Evolutionary conservation across 164 flowering plant genomes (phyloP).

Genomic region (Magnolia kwangsiensis): DNA sequence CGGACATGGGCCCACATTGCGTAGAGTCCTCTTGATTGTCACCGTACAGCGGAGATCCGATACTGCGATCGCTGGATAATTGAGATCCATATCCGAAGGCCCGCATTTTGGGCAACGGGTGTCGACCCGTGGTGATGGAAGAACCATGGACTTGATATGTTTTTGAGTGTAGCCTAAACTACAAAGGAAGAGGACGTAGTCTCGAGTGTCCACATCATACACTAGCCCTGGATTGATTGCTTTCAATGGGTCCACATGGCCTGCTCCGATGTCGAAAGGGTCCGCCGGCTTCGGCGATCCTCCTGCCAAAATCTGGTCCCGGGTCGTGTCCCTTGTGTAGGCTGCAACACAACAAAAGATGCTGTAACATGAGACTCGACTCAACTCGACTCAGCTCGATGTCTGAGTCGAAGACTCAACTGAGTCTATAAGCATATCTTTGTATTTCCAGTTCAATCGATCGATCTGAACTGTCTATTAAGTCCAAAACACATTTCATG

Average conservation of each 20-base stretch:
- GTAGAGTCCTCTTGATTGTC: slow-evolving; percentile 49
- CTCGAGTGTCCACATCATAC: slow-evolving; percentile 47
- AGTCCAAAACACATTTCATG: no score
- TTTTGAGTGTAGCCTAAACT: slow-evolving; percentile 45
- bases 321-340: slow-evolving; percentile 36
- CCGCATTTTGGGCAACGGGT: slow-evolving; percentile 24
- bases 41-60: slow-evolving; percentile 32
- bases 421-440: no score
- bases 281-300: slow-evolving; percentile 41
- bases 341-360: slow-evolving; percentile 31
- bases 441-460: no score
- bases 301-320: slow-evolving; percentile 39
- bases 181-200: slow-evolving; percentile 56
- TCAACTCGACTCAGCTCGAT: no score
- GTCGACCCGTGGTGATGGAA: slow-evolving; percentile 13
- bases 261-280: slow-evolving; percentile 69
- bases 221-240: slow-evolving; percentile 73
- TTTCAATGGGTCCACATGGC: slow-evolving; percentile 59
- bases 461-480: no score
- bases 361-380: not conserved
- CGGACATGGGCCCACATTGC: slow-evolving; percentile 38
- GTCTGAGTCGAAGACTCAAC: no score
- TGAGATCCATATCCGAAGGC: slow-evolving; percentile 25
- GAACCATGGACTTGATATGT: slow-evolving; percentile 32
- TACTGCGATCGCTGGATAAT: slow-evolving; percentile 59